These are phyloP conservation scores for Cylindrotheca closterium DNA, from an alignment of 108 stramenopile genomes.

Conservation along the genomic window DNA sequence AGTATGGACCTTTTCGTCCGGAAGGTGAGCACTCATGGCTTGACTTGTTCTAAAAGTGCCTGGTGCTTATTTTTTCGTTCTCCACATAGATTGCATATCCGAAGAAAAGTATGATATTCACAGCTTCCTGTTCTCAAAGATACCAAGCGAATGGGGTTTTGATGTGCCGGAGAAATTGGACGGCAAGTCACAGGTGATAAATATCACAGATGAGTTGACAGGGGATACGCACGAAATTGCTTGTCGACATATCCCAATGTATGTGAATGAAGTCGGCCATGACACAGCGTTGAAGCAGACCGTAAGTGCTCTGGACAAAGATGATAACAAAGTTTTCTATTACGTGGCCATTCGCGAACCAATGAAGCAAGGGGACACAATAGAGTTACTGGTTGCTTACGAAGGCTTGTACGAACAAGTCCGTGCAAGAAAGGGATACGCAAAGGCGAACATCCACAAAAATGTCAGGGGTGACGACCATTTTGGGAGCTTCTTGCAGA, in stretches of 20 bases:
- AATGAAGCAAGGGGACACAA: slow-evolving; percentile 56
- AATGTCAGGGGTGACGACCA: slow-evolving; percentile 38
- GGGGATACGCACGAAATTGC: slow-evolving; percentile 64
- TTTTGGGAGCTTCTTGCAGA: slow-evolving; percentile 25
- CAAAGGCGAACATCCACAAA: slow-evolving; percentile 37
- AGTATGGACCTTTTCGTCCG: slow-evolving; percentile 54
- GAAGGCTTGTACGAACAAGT: slow-evolving; percentile 53
- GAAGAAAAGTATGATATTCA: slow-evolving; percentile 61
- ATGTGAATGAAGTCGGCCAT: slow-evolving; percentile 83
- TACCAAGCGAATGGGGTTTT: slow-evolving; percentile 36
- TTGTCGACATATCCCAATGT: slow-evolving; percentile 46
- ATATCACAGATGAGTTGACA: slow-evolving; percentile 78
- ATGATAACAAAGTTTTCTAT: slow-evolving; percentile 54
- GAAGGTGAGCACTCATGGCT: slow-evolving; percentile 21
- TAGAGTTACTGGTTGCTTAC: slow-evolving; percentile 72
- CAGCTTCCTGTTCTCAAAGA: slow-evolving; percentile 51
- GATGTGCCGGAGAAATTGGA: slow-evolving; percentile 34
- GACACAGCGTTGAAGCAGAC: slow-evolving; percentile 39
- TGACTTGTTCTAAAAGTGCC: slow-evolving; percentile 12
- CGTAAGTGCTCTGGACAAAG: slow-evolving; percentile 34
- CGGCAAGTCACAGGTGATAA: slow-evolving; percentile 42
- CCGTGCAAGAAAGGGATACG: slow-evolving; percentile 79
- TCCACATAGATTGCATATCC: no score
- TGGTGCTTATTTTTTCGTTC: neutral
- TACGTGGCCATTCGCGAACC: slow-evolving; percentile 41